These are phyloP conservation scores for Lipomyces yamanashiensis DNA, from an alignment of 805 yeast species.

Conservation along the genomic window DNA sequence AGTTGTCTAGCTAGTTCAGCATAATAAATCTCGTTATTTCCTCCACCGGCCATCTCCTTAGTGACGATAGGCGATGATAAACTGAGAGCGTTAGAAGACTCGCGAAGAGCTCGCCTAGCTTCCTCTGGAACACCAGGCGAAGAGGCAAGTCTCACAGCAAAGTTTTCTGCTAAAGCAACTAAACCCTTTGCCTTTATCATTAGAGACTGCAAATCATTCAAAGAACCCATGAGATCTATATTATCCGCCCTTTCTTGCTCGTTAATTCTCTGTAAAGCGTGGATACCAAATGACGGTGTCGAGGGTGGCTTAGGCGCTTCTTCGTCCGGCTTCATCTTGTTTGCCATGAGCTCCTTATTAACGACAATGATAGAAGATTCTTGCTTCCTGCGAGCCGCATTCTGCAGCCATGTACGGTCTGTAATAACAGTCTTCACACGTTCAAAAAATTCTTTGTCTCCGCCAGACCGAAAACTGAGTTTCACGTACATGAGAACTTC, in stretches of 20 bases:
- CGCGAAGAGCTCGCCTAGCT: slow-evolving; percentile 46
- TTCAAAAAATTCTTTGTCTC: slow-evolving; percentile 59
- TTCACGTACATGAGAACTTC: slow-evolving; percentile 60
- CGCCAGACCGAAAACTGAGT: slow-evolving; percentile 76
- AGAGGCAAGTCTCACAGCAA: slow-evolving; percentile 42
- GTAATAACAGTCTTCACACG: slow-evolving; percentile 54
- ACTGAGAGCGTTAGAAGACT: slow-evolving; percentile 45
- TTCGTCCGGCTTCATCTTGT: slow-evolving; percentile 8
- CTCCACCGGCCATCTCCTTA: slow-evolving; percentile 49
- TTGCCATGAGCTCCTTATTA: slow-evolving; percentile 59
- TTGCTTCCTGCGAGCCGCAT: slow-evolving; percentile 18
- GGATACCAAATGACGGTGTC: slow-evolving; percentile 71
- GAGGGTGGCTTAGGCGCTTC: slow-evolving; percentile 39
- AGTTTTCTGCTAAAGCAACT: slow-evolving; percentile 57
- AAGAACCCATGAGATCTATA: slow-evolving; percentile 63
- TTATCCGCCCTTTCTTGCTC: slow-evolving; percentile 61
- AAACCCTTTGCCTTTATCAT: slow-evolving; percentile 76
- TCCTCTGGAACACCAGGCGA: slow-evolving; percentile 46
- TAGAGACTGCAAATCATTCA: slow-evolving; percentile 75
- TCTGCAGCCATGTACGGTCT: slow-evolving; percentile 53
- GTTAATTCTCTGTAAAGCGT: slow-evolving; percentile 65
- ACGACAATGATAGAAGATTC: slow-evolving; percentile 54
- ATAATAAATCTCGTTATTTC: slow-evolving; percentile 42
- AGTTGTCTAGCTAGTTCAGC: slow-evolving; percentile 77
- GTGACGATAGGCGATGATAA: slow-evolving; percentile 42